Evolutionary conservation across 805 yeast genomes (phyloP).

Genomic region (Sugiyamaella qingdaonensis): DNA sequence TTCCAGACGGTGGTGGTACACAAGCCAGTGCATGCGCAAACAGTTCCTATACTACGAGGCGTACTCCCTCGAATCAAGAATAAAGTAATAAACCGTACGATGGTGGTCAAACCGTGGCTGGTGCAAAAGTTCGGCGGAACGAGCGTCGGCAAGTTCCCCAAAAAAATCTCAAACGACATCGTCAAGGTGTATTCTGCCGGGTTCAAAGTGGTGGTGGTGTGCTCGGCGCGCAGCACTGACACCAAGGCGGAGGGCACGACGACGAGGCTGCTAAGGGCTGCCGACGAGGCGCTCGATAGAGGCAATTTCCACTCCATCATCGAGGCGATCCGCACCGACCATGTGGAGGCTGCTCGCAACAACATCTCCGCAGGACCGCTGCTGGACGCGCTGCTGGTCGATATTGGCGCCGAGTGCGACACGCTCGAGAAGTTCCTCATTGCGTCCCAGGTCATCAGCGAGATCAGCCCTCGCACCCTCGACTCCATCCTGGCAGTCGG

Average conservation of each 20-base stretch:
- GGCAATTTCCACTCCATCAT: slow-evolving; percentile 49
- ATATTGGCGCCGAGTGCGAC: slow-evolving; percentile 61
- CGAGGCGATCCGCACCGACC: slow-evolving; percentile 71
- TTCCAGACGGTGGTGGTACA: background rate
- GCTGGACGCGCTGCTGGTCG: slow-evolving; percentile 50
- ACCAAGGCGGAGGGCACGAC: slow-evolving; percentile 96
- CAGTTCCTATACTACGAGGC: slow-evolving; percentile 13
- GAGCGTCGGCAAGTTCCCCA: slow-evolving; percentile 91
- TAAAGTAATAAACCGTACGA: slow-evolving; percentile 1
- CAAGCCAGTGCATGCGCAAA: slow-evolving; percentile 8
- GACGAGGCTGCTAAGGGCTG: slow-evolving; percentile 75
- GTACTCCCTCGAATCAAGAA: slow-evolving; percentile 12
- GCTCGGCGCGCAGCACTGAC: slow-evolving; percentile 89
- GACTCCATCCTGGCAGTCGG: slow-evolving; percentile 92
- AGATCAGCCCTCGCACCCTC: slow-evolving; percentile 79
- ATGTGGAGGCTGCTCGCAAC: slow-evolving; percentile 62
- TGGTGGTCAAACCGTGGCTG: slow-evolving; percentile 46
- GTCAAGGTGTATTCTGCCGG: slow-evolving; percentile 53
- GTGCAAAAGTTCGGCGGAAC: slow-evolving; percentile 98
- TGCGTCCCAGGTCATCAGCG: slow-evolving; percentile 90
- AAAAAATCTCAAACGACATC: slow-evolving; percentile 77
- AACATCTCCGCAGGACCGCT: slow-evolving; percentile 47
- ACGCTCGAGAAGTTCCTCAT: slow-evolving; percentile 65
- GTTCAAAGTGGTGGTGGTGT: slow-evolving; percentile 82
- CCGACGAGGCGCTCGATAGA: slow-evolving; percentile 47